A percentile compares a stretch with the other conserved stretches of the same genome.
Evolutionary conservation across 2,329 filamentous ascomycete species (phyloP).

Genomic region (Ophiostoma populinum): DNA sequence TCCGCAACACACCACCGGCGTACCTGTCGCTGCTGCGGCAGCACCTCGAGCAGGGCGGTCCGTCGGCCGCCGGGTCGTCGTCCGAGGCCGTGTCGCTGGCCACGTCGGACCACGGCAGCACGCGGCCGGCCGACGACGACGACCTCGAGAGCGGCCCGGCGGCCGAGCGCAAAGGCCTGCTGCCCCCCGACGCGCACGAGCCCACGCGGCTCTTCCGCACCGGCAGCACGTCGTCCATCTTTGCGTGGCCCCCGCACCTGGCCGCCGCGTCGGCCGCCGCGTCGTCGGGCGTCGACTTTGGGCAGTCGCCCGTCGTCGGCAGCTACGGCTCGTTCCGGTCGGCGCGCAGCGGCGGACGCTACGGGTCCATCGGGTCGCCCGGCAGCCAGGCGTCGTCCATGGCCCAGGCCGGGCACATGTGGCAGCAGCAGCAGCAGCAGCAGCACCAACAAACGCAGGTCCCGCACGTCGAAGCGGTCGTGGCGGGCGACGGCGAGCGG

Average conservation of each 20-base stretch:
- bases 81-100: constrained; percentile 6
- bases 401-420: constrained; percentile 31
- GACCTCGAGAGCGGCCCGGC: constrained; percentile 2
- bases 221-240: constrained; percentile 30
- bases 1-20: constrained; percentile 7
- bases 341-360: constrained; percentile 15
- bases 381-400: constrained; percentile 23
- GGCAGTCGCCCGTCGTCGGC: constrained; percentile 6
- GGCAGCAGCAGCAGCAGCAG: constrained; percentile 33
- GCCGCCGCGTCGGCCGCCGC: constrained; percentile 24
- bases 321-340: constrained; percentile 40
- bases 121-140: constrained; percentile 9
- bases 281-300: neutral
- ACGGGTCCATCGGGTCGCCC: neutral
- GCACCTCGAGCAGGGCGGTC: constrained; percentile 26
- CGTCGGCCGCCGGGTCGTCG: constrained; percentile 7
- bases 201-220: constrained; percentile 20
- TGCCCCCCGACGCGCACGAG: constrained; percentile 14
- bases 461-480: constrained; percentile 16
- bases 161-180: constrained; percentile 27
- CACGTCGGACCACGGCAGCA: constrained; percentile 8
- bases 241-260: constrained; percentile 41
- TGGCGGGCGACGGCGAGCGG: constrained; percentile 35
- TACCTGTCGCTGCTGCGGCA: constrained; percentile 31
- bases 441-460: neutral